Base-by-base conservation (phyloP, 2,329 filamentous ascomycete species). In the Talaromyces sp. region DNA sequence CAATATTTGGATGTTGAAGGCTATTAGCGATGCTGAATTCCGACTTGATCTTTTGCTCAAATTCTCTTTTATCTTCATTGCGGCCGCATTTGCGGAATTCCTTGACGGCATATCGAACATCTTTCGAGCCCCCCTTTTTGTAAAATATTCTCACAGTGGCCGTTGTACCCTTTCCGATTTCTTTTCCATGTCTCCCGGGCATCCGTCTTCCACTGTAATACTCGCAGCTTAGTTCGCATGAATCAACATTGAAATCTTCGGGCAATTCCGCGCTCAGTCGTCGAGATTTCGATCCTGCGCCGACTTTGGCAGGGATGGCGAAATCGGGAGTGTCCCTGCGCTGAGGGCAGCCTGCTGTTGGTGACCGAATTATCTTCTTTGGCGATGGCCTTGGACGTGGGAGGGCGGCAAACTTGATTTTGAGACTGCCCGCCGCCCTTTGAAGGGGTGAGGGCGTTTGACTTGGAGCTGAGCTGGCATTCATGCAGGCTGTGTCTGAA, bases 11-110 rank as follows among this genome's bases (percentile, higher is more conserved):
- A 71, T 96, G 91, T 68, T 91, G 85, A 62, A 92, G 77, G 65
- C 89, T 91, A 78, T 92, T 92, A 62, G 90, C 90, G 65, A 96
- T 92, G 73, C 87, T 91, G 77, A 87, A 96, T 72, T 96, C 92
- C 1, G 90, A 92, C 74, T 93, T 95, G 78, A 96, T 90, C 79
- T 95, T 94, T 75, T 91, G 88, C 65, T 90, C 84, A 73, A 95
- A 95, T 56, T 94, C 90, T 31, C 85, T 82, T 63, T 84, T 80
- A 10, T 83, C 86, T 71, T 96, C 91, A 46, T 82, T 81, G 35
- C 83, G 81, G 38, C 86, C 86, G 73, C 89, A 89, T 65, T 85
- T 83, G 11, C 91, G 86, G 72, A 95, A 96, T 69, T 94, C 90
- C 77, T 96, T 96, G 66, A 95, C 91, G 0, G 92, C 92, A 65